These are phyloP conservation scores for Mycena sanguinolenta DNA, from an alignment of 768 basidiomycete species.

Conservation along the genomic window DNA sequence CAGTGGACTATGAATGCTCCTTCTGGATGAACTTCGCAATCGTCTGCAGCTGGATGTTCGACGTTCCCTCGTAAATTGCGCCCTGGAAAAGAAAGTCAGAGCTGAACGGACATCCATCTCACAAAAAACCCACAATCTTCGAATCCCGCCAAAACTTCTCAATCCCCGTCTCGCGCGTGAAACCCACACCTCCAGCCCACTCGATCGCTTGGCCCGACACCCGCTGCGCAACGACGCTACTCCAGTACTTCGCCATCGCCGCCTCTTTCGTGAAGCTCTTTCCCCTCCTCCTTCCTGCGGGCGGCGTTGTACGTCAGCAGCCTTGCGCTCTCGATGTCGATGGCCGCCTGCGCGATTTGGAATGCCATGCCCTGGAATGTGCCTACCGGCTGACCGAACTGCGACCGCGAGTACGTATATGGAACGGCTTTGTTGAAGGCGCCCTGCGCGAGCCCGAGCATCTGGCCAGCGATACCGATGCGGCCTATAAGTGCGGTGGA, in stretches of 20 bases:
- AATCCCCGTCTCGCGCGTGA: conserved; percentile 93
- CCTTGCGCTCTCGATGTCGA: conserved; percentile 91
- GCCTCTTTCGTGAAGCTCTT: conserved; percentile 91
- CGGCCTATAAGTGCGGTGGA: conserved; percentile 76
- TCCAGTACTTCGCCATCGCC: conserved; percentile 97
- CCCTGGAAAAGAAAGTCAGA: conserved; percentile 62
- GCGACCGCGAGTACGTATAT: conserved; percentile 93
- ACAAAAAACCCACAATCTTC: conserved; percentile 80
- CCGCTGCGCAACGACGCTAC: conserved; percentile 88
- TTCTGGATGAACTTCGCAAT: conserved; percentile 94
- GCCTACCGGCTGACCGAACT: conserved; percentile 95
- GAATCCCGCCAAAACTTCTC: conserved; percentile 98
- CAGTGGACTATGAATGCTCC: conserved; percentile 70
- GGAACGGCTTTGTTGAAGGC: conserved; percentile 97
- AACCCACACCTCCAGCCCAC: conserved; percentile 95
- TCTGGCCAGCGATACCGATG: conserved; percentile 98
- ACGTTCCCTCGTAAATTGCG: conserved; percentile 94
- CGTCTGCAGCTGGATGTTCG: conserved; percentile 98
- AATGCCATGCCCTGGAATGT: conserved; percentile 97
- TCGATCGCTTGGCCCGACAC: conserved; percentile 94
- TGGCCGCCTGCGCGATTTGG: conserved; percentile 92
- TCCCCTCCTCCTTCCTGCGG: conserved; percentile 91
- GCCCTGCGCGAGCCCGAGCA: conserved; percentile 98
- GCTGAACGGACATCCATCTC: conserved; percentile 5
- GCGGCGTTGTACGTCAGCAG: conserved; percentile 97